These are phyloP conservation scores for Hippophae gyantsensis DNA, from an alignment of 306 rosid genomes.

Conservation along the genomic window DNA sequence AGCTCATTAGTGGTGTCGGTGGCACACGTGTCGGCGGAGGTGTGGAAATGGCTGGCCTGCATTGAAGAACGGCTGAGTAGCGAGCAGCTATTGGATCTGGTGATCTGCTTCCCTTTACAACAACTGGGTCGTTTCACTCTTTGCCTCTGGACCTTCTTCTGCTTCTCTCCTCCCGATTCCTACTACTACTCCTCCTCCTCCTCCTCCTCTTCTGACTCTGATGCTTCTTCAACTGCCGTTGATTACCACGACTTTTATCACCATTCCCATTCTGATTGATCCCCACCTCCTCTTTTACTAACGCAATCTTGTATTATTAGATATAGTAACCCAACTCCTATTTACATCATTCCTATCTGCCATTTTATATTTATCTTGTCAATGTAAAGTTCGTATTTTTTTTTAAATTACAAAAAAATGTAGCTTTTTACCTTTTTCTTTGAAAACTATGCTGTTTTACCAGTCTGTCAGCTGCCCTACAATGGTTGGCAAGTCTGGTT, in stretches of 20 bases:
- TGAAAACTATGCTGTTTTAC: no score
- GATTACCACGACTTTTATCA: conserved; percentile 35
- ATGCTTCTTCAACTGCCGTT: conserved; percentile 29
- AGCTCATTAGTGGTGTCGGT: conserved; percentile 44
- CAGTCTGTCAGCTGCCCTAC: no score
- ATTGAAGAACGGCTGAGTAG: conserved; percentile 45
- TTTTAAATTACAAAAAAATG: no score
- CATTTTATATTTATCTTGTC: no score
- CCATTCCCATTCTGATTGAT: conserved; percentile 58
- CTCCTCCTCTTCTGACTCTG: conserved; percentile 24
- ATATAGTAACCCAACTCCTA: no score
- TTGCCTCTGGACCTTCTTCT: conserved; percentile 64
- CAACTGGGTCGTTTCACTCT: conserved; percentile 59
- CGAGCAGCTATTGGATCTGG: conserved; percentile 46
- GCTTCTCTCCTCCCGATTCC: conserved; percentile 45
- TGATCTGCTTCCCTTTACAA: conserved; percentile 57
- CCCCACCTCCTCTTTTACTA: neutral
- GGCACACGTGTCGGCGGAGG: conserved; percentile 57
- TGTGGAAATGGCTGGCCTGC: conserved; percentile 57
- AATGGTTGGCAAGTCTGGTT: no score
- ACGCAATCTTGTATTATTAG: no score
- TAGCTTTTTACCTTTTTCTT: no score
- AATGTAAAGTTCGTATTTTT: no score
- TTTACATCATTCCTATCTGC: no score
- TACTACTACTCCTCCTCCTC: conserved; percentile 26